Base-by-base conservation (phyloP, 2,329 filamentous ascomycete genomes). In the Fusarium paranaense region DNA sequence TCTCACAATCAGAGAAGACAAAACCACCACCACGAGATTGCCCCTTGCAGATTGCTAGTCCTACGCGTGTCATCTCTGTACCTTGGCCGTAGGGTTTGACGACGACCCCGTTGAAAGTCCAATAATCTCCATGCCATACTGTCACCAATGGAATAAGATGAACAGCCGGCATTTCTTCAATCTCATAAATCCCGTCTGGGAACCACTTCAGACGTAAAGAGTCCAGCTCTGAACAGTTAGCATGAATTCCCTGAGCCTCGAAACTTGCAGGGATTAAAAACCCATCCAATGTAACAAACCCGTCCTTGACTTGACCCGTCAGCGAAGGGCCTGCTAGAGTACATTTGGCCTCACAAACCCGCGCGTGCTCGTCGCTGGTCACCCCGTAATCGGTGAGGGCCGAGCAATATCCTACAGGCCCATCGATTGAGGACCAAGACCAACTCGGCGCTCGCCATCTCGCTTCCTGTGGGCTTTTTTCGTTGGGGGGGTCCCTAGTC, bases 211-310 rank as follows among this genome's bases (percentile, higher is more conserved):
- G n/a, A 4, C 4, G n/a, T 14, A 22, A 13, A 1, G n/a, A 7
- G 5, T 1, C 3, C 40, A 42, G n/a, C 0, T 22, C 40, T 5
- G n/a, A 22, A 1, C n/a, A 42, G 3, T 42, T 20, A 42, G n/a
- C 38, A 20, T 2, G 11, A 13, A 42, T 20, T 1, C 3, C 0
- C 1, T n/a, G n/a, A n/a, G 11, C n/a, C 5, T 4, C n/a, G 10
- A 22, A 4, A 13, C n/a, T 42, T 8, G n/a, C 38, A 4, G 38
- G 40, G 4, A 42, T 22, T 14, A 42, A 8, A 22, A 4, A 14
- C 11, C 11, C 40, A 13, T 42, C 40, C 11, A 42, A 7, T 14
- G 6, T 9, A 14, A 42, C 6, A 22, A 14, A 42, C 3, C 40
- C 40, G 2, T 8, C 40, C 6, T 22, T 4, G 3, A 42, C 40